Conservation (phyloP, 129 eudicot species). For the Flaveria sonorensis region DNA sequence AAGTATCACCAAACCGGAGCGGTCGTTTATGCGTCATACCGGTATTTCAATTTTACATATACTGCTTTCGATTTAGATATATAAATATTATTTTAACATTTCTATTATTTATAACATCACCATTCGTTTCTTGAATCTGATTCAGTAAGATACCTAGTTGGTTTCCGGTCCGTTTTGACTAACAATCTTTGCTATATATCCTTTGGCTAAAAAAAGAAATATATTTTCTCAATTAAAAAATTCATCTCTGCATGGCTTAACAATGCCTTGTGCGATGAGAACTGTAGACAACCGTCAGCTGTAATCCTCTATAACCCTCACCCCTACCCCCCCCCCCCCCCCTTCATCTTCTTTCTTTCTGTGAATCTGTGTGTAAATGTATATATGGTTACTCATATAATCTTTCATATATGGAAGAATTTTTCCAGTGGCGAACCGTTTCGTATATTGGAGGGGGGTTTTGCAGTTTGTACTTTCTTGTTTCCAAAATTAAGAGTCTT, state of each 20-base stretch:
- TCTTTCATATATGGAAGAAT: constrained; percentile 20
- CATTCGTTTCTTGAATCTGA: too few species aligned
- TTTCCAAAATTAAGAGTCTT: constrained; percentile 24
- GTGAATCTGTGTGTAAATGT: constrained; percentile 4
- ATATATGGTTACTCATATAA: not conserved
- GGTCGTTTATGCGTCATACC: too few species aligned
- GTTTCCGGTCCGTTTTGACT: too few species aligned
- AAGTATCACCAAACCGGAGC: not conserved
- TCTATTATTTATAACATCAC: too few species aligned
- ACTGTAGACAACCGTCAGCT: constrained; percentile 37
- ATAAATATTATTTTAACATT: too few species aligned
- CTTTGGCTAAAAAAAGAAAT: not conserved
- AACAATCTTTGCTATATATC: too few species aligned
- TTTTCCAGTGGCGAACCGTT: constrained; percentile 18
- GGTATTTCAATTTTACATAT: too few species aligned
- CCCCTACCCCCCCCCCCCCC: not conserved
- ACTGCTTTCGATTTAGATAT: too few species aligned
- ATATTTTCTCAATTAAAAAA: not conserved
- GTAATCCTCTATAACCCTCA: constrained; percentile 22
- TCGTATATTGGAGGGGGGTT: constrained; percentile 32
- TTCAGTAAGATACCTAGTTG: too few species aligned
- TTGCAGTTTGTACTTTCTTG: constrained; percentile 14
- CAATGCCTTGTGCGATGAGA: constrained; percentile 26
- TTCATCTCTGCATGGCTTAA: constrained; percentile 39
- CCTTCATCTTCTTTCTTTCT: not conserved